Evolutionary conservation across 805 yeast species (phyloP), one percentile per base, ranked within the genome.

Genomic region (Brettanomyces bruxellensis): DNA sequence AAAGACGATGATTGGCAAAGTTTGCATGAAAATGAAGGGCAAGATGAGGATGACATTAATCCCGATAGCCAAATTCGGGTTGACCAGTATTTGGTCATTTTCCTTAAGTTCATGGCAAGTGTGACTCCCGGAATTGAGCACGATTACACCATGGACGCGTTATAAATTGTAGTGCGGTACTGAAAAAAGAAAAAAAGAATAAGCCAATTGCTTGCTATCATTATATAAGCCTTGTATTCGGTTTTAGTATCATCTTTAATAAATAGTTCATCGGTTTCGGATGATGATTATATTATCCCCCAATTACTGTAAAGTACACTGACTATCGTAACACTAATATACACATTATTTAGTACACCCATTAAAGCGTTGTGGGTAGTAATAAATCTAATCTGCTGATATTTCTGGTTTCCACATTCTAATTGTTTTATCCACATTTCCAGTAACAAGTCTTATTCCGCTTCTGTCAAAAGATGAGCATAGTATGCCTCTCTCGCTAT

Each of bases 91-190:
- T 67, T 93, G 53, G 73, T 93, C 35, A 83, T 91, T 13, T 93
- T 93, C 62, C 72, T 93, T 58, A 93, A 93, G 66, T 93, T 93
- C 59, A 91, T 93, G 42, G 86, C 97, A 7, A 87, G 97, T 68
- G 98, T 93, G 7, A 90, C 96, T 1, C 99, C 99, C 0, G 96
- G 97, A 14, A 90, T 93, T 47, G 96, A 91, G 67, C 95, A 91
- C 64, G 99, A 93, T 58, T 89, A 89, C 61, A 93, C 99, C n/a
- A 93, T 91, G 97, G 90, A 89, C 62, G 97, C 95, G 1, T 78
- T 85, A 58, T 83, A 59, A 32, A 18, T 18, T 18, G 38, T 28
- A n/a, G 13, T 6, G 38, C n/a, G 38, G 23, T 18, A 35, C 23
- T n/a, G 13, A 35, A 35, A 35, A 35, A 28, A 28, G 9, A 28